Evolutionary conservation across 2,329 filamentous ascomycete species (phyloP), one percentile per base, ranked within the genome.

Genomic region (Pseudogymnoascus sp.): DNA sequence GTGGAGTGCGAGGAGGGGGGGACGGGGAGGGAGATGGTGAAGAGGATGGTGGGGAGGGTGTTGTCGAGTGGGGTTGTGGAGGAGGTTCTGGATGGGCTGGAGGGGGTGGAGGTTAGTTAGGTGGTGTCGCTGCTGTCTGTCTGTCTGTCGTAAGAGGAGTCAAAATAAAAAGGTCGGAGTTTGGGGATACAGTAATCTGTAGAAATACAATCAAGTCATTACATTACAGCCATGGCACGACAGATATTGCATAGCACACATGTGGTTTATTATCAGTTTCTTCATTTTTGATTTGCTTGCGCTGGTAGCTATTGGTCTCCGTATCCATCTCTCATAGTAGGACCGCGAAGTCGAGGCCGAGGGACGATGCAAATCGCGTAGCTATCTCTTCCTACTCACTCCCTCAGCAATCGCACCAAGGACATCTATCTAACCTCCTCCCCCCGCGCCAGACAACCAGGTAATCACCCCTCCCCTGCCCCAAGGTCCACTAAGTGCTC

Each of bases 1-100:
- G 28, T 97, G 93, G 93, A 89, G 85, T 70, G 89, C 93, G 40
- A 89, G 90, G 33, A 76, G 92, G 33, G 93, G 93, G 40, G 93
- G 93, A 86, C 93, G 38, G 92, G 90, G 78, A 84, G 91, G 69
- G 80, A 77, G 4, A 79, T 95, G 16, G 77, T 97, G 67, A 83
- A 86, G 60, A 81, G 82, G 61, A 90, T 97, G 77, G 85, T 96
- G 64, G 85, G 88, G 73, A 85, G 88, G 73, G 89, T 92, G 33
- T 74, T 96, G 63, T 85, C 89, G 72, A 89, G 89, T 0, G 91
- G 92, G 35, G 88, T 97, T 28, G 91, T 89, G 3, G 87, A 93
- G 67, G 93, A 97, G 74, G 89, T 97, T 5, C 79, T 97, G 71
- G 86, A 88, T 65, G 93, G 89, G 0, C 76, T 97, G 68, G 88